These are phyloP conservation scores for Plectranthus barbatus DNA, from an alignment of 257 asterid species.

Conservation along the genomic window DNA sequence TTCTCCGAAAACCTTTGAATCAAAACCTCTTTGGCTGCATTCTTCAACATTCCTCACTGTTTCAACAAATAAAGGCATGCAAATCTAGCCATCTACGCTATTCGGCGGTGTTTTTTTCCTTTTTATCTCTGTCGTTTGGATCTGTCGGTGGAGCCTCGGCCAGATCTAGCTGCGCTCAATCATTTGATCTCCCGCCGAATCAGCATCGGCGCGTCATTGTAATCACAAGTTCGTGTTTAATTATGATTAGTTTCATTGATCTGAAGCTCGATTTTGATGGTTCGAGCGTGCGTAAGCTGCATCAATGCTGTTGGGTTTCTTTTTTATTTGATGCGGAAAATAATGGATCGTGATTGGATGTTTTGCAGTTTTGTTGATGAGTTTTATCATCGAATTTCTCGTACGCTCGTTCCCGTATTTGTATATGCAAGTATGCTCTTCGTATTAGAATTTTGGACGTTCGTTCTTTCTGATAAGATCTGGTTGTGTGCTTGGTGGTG, in stretches of 20 bases:
- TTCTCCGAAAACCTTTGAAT: conserved; percentile 15
- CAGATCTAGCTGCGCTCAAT: conserved; percentile 10
- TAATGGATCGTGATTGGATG: not conserved
- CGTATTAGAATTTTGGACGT: conserved; percentile 2
- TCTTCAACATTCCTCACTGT: not conserved
- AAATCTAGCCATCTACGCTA: not conserved
- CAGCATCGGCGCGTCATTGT: not conserved
- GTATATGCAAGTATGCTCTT: not conserved
- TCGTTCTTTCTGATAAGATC: conserved; percentile 1
- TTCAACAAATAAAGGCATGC: not conserved
- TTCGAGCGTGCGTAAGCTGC: conserved; percentile 12
- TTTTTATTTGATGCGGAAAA: not conserved
- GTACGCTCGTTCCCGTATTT: not conserved
- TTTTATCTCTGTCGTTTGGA: conserved; percentile 5
- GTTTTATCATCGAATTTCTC: not conserved
- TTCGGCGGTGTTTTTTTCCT: too few species aligned
- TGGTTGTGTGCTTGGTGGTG: too few species aligned
- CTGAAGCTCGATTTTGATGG: conserved; percentile 3
- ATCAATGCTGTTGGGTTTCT: not conserved
- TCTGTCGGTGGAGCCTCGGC: conserved; percentile 13
- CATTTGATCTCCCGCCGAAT: not conserved
- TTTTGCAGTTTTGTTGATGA: not conserved
- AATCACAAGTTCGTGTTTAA: conserved; percentile 10
- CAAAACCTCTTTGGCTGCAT: conserved; percentile 6
- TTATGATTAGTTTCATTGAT: not conserved